Evolutionary conservation across 805 yeast species (phyloP).

Genomic region (Candida argentea): DNA sequence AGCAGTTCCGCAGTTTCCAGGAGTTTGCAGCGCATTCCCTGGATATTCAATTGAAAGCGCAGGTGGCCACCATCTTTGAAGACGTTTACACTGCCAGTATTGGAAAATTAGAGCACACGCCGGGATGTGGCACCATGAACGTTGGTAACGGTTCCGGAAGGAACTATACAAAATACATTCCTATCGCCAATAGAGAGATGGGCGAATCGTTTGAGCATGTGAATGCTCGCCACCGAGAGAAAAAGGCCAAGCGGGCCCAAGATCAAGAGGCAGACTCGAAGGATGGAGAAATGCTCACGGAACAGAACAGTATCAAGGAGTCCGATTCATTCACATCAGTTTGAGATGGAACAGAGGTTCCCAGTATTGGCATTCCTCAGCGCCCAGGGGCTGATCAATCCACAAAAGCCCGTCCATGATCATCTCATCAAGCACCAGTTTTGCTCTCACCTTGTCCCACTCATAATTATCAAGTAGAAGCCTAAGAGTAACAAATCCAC

Average conservation of each 20-base stretch:
- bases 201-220: constrained; percentile 59
- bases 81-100: constrained; percentile 15
- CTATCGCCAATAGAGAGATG: constrained; percentile 44
- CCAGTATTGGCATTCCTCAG: constrained; percentile 47
- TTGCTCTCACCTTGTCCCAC: constrained; percentile 61
- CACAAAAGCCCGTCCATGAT: constrained; percentile 75
- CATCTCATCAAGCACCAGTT: constrained; percentile 64
- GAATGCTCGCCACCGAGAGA: constrained; percentile 49
- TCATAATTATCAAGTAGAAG: constrained; percentile 62
- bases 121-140: constrained; percentile 33
- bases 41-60: constrained; percentile 48
- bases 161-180: constrained; percentile 45
- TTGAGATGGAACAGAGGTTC: constrained; percentile 53
- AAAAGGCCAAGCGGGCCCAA: constrained; percentile 18
- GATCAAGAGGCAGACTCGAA: neutral
- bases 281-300: neutral
- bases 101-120: constrained; percentile 5
- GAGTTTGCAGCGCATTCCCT: constrained; percentile 41
- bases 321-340: too few relatives aligned
- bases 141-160: constrained; percentile 76
- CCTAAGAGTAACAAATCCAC: constrained; percentile 55
- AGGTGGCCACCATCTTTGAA: constrained; percentile 42
- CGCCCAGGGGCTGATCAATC: constrained; percentile 54
- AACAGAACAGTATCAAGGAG: neutral
- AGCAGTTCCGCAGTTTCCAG: constrained; percentile 31